Percentiles rank a stretch among this genome's conserved stretches.
phyloP scores from a whole-genome alignment of 805 yeast species.

The Ogataea glucozyma region DNA sequence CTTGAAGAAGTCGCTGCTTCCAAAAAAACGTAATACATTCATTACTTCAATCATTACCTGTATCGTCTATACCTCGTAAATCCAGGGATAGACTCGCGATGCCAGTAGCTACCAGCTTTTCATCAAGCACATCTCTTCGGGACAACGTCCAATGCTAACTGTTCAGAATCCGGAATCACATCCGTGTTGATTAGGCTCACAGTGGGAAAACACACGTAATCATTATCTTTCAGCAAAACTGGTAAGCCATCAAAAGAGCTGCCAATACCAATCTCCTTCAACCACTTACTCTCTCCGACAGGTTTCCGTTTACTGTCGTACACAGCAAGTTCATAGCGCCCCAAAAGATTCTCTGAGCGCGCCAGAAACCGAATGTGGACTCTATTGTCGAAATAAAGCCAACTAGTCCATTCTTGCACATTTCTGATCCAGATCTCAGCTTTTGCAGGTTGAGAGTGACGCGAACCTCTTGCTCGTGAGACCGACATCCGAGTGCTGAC shows the following conservation, averaged over 20 bases:
- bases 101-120: no score
- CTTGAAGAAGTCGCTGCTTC: background rate
- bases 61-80: no score
- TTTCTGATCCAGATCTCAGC: background rate
- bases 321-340: constrained; percentile 8
- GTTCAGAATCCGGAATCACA: background rate
- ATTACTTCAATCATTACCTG: no score
- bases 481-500: constrained; percentile 4
- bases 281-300: constrained; percentile 5
- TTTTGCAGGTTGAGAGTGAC: background rate
- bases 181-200: background rate
- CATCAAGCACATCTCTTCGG: no score
- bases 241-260: constrained; percentile 9
- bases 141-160: background rate
- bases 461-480: constrained; percentile 13
- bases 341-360: background rate
- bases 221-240: constrained; percentile 3
- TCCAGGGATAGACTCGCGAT: no score
- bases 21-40: background rate
- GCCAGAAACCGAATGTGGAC: constrained; percentile 12
- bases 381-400: constrained; percentile 17
- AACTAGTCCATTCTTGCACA: constrained; percentile 11
- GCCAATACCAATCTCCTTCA: constrained; percentile 5
- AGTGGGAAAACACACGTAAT: constrained; percentile 8
- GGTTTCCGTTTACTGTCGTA: constrained; percentile 6